Evolutionary conservation across 306 rosid genomes (phyloP), one percentile per base, ranked within the genome.

Genomic region (Vigna unguiculata): DNA sequence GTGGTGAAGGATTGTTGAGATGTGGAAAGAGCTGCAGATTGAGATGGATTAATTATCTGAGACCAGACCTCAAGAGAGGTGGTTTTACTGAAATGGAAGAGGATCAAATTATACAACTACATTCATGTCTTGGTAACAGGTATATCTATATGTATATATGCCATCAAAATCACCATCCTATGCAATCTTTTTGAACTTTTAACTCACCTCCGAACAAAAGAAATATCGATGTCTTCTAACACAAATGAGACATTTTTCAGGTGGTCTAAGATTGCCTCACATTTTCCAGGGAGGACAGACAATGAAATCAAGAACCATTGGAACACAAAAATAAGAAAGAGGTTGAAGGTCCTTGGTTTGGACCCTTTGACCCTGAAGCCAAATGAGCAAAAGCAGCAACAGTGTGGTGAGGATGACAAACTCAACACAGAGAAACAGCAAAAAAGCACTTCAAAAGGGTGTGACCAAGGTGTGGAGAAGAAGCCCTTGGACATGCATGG

Each of bases 1-100:
- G 9, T 83, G 52, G 24, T 75, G 25, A 80, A 95, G 99, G 99
- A 54, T 87, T 95, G 78, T 79, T 89, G 25, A 88, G 99, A 85
- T 95, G 98, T 84, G 97, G 98, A 54, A 95, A 95, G 80, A 95
- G 98, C 78, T 95, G 98, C 69, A 89, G 99, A 85, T 77, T 95
- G 62, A 90, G 99, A 87, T 95, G 99, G 99, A 92, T 92, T 41
- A 95, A 95, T 84, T 95, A 95, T 84, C 80, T 95, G 13, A 89
- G 97, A 79, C 98, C 98, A 4, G 98, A 92, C 88, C 97, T 95
- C 17, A 95, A 92, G 86, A 86, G 99, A 90, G 99, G 99, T 72
- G 84, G 84, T 36, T 90, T 90, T 74, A 95, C 99, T 5, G 97
- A 92, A 71, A 72, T 28, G 47, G 99, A 95, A 87, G 99, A 95